Evolutionary conservation across 1,284 basidiomycete species (phyloP), one percentile per base, ranked within the genome.

Genomic region (Malassezia arunalokei): DNA sequence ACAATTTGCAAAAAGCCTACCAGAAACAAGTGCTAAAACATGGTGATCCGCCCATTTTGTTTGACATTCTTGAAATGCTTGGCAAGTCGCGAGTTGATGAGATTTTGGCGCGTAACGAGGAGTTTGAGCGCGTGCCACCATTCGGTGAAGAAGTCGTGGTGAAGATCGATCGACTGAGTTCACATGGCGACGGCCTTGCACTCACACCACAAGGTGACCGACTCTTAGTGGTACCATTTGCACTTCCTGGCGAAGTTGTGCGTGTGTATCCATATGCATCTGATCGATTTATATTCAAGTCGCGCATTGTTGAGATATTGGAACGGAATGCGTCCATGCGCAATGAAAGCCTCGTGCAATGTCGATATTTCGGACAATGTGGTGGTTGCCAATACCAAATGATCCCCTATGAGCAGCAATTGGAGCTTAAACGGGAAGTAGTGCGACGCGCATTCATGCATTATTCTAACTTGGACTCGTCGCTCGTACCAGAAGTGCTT

Each of bases 401-500:
- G 82, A 77, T 96, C 3, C 82, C 87, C 0, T 95, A 95, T 64
- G 81, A 84, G 14, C 81, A 79, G 6, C 92, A 96, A 70, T 80
- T 98, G 12, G 78, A 83, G 31, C 78, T 92, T 57, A 98, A 98
- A 75, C 80, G 82, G 7, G 78, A 83, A 32, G 89, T 92, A 1
- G 83, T 98, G n/a, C 77, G 84, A 35, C 84, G 86, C 78, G 63
- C 84, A 82, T 90, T 88, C 12, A 75, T 47, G 27, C 39, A 65
- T 14, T 70, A 57, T 46, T 62, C 63, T 6, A 54, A 77, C n/a
- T 76, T 90, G 0, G 74, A 80, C 3, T 61, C 77, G 1, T 68
- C 77, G 0, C 73, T 77, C 1, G 75, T 95, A 1, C 90, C 91
- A 0, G 51, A 70, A 0, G 82, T 90, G 30, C 78, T 81, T 45